Evolutionary conservation across 1,284 basidiomycete genomes (phyloP), one percentile per base, ranked within the genome.

Genomic region (Rhodotorula sp.): DNA sequence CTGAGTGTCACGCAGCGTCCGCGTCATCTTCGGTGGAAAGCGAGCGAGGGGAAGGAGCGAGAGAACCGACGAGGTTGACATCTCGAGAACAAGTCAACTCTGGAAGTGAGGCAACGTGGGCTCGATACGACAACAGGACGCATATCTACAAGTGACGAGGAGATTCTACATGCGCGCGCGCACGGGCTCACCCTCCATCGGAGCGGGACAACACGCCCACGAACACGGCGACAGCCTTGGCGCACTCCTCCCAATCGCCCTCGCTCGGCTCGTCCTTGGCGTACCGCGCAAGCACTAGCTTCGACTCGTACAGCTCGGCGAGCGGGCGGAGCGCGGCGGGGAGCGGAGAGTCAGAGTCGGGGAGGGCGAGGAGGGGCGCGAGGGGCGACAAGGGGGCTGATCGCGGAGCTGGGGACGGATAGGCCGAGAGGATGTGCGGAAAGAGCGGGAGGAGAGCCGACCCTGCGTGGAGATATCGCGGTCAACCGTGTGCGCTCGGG

Each of bases 191-290:
- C 23, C 9, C 21, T 23, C 16, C 41, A 3, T 42, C 41, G 5
- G 25, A 9, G 41, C 23, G 23, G 42, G 42, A 25, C 23, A 70
- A 9, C 3, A 71, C 64, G 2, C 69, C 74, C 1, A 77, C 70
- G 23, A 77, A 59, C 19, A 76, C 70, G 0, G 74, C 71, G 9
- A 77, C 72, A 2, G 71, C 65, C 50, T 73, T 64, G 25, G 74
- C 54, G 27, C 64, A 67, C 21, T 67, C 61, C 42, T 75, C 76
- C 48, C 68, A 76, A 12, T 75, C 70, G 25, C 64, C 58, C 60
- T 72, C 67, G 3, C 63, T 73, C 17, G 74, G 76, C 42, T 77
- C 76, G 34, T 61, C 27, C 46, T 53, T 34, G 13, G 52, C 68
- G 60, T 68, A 77, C 49, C 59, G 63, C 5, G 76, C 76, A 44